These are phyloP conservation scores for Mentha longifolia DNA, from an alignment of 257 asterid genomes.

Conservation along the genomic window DNA sequence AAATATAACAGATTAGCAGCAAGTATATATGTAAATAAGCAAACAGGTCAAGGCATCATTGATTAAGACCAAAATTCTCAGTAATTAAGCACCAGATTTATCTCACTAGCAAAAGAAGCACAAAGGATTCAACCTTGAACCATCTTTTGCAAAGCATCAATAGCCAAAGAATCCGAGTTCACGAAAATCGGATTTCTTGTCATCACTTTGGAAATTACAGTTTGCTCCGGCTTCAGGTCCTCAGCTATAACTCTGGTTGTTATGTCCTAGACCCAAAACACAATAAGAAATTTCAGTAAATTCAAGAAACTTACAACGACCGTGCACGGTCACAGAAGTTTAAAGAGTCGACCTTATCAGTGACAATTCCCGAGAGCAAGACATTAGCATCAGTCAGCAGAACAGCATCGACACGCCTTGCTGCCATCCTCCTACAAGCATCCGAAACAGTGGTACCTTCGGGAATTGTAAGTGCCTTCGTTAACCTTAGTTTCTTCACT, in stretches of 20 bases:
- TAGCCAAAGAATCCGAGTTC: conserved; percentile 83
- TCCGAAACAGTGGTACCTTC: conserved; percentile 93
- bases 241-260: conserved; percentile 94
- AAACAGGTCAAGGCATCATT: conserved; percentile 8
- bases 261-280: conserved; percentile 63
- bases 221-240: conserved; percentile 88
- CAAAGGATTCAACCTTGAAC: conserved; percentile 71
- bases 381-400: conserved; percentile 91
- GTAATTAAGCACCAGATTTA: conserved; percentile 7
- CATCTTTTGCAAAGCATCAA: conserved; percentile 98
- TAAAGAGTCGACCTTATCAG: conserved; percentile 68
- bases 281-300: background rate
- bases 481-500: conserved; percentile 87
- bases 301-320: conserved; percentile 24
- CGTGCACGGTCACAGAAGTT: conserved; percentile 7
- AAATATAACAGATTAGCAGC: background rate
- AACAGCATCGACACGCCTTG: conserved; percentile 88
- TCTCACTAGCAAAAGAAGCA: conserved; percentile 13
- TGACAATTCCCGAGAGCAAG: conserved; percentile 93
- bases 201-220: conserved; percentile 85
- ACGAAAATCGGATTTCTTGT: conserved; percentile 94
- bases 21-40: background rate
- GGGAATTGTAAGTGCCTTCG: conserved; percentile 93
- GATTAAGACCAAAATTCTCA: background rate
- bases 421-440: conserved; percentile 95